These are phyloP conservation scores for Barbatosphaeria neglecta DNA, from an alignment of 495 filamentous ascomycete species.

Conservation along the genomic window DNA sequence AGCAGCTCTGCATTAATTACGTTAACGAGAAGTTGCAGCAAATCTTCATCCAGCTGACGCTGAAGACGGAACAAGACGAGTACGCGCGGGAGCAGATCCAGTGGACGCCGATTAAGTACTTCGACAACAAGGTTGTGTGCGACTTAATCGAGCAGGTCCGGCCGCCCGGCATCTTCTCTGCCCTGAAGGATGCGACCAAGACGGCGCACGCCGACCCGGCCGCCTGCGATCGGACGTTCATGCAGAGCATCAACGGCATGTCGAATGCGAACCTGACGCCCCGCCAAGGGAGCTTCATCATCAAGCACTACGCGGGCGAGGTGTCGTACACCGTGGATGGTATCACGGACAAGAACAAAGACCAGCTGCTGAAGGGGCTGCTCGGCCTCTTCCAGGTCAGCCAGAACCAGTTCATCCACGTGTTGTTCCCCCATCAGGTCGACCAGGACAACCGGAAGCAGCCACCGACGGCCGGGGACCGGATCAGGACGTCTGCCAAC, in stretches of 20 bases:
- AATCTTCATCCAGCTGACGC: constrained; percentile 96
- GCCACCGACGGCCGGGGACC: constrained; percentile 90
- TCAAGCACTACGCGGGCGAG: constrained; percentile 99
- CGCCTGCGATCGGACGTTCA: constrained; percentile 92
- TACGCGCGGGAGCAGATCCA: constrained; percentile 93
- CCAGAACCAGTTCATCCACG: constrained; percentile 73
- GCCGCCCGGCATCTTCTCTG: constrained; percentile 89
- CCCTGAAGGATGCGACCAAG: constrained; percentile 93
- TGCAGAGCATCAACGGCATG: constrained; percentile 80
- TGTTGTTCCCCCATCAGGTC: constrained; percentile 82
- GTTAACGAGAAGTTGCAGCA: constrained; percentile 99
- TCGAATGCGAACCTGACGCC: constrained; percentile 84
- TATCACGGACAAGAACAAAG: constrained; percentile 99
- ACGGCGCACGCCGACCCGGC: constrained; percentile 91
- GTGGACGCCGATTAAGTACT: constrained; percentile 99
- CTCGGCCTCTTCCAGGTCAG: constrained; percentile 78
- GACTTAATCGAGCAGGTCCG: constrained; percentile 89
- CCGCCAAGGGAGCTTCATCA: constrained; percentile 89
- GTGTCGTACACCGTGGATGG: constrained; percentile 90
- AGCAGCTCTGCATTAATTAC: constrained; percentile 99
- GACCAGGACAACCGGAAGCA: constrained; percentile 92
- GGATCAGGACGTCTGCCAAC: constrained; percentile 94
- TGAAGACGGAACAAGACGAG: constrained; percentile 97
- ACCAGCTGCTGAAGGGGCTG: constrained; percentile 88
- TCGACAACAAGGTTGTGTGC: constrained; percentile 98